Evolutionary conservation across 345 rosid species (phyloP).

Genomic region (Gossypium bickii): DNA sequence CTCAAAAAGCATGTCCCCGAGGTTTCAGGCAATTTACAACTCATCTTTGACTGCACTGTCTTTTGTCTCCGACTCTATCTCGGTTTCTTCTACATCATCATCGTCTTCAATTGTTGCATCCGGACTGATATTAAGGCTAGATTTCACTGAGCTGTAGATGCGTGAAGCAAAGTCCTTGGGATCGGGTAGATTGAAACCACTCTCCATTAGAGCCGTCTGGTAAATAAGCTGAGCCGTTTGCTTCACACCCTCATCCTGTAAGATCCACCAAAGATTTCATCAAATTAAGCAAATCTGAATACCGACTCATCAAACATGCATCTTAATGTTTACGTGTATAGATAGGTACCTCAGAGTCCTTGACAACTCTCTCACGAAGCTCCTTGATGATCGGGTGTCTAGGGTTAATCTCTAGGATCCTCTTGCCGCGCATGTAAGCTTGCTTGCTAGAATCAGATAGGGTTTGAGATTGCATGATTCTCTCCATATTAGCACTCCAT

Average conservation of each 20-base stretch:
- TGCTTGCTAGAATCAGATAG: slow-evolving; percentile 88
- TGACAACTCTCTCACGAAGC: slow-evolving; percentile 76
- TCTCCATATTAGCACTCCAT: slow-evolving; percentile 98
- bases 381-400: slow-evolving; percentile 95
- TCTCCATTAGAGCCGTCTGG: slow-evolving; percentile 95
- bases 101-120: slow-evolving; percentile 84
- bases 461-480: slow-evolving; percentile 96
- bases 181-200: slow-evolving; percentile 71
- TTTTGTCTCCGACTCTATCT: slow-evolving; percentile 32
- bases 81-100: slow-evolving; percentile 60
- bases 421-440: slow-evolving; percentile 92
- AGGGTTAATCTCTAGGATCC: slow-evolving; percentile 95
- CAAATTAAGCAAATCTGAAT: too few relatives aligned
- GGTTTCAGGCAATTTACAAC: slow-evolving; percentile 15
- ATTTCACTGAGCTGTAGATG: slow-evolving; percentile 71
- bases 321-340: not conserved
- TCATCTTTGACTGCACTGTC: slow-evolving; percentile 36
- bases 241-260: slow-evolving; percentile 68
- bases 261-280: not conserved
- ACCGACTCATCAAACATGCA: not conserved
- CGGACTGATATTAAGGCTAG: slow-evolving; percentile 66
- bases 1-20: not conserved
- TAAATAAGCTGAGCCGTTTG: slow-evolving; percentile 86
- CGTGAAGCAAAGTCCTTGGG: slow-evolving; percentile 88
- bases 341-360: slow-evolving; percentile 72